A percentile compares a stretch with the other conserved stretches of the same genome.
phyloP scores from a whole-genome alignment of 257 asterid species.

The Striga asiatica region DNA sequence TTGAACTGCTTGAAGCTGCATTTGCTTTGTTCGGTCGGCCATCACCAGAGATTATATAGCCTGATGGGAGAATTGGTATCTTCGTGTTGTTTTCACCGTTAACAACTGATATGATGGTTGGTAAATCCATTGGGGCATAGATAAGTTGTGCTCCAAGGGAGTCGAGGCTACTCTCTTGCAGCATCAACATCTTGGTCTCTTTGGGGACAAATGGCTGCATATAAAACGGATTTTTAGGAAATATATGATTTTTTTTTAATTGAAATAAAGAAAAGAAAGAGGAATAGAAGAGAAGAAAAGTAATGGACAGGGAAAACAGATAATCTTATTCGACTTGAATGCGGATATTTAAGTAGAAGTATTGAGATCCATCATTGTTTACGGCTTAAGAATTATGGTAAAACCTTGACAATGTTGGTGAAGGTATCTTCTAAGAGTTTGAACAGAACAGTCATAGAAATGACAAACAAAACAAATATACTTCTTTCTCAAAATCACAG shows the following conservation, averaged over 20 bases:
- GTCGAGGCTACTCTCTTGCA: slow-evolving; percentile 59
- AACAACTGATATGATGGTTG: slow-evolving; percentile 20
- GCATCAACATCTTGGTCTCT: slow-evolving; percentile 36
- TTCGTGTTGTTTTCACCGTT: slow-evolving; percentile 27
- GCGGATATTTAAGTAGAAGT: no score
- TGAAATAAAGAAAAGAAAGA: no score
- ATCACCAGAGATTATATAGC: slow-evolving; percentile 46
- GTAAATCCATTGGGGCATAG: slow-evolving; percentile 37
- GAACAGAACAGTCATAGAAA: no score
- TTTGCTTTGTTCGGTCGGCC: slow-evolving; percentile 19
- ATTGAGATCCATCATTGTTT: no score
- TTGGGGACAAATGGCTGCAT: slow-evolving; percentile 34
- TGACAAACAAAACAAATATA: no score
- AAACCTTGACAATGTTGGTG: no score
- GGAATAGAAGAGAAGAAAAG: not conserved
- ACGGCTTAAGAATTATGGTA: no score
- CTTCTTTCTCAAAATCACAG: no score
- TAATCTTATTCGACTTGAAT: no score
- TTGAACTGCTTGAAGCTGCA: slow-evolving; percentile 23
- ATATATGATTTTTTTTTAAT: no score
- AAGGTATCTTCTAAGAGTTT: no score
- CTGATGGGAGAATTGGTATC: slow-evolving; percentile 51
- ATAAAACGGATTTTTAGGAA: not conserved
- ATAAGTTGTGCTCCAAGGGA: slow-evolving; percentile 35
- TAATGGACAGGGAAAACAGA: not conserved